Evolutionary conservation across 495 filamentous ascomycete genomes (phyloP).

Genomic region (Hypoxylon fragiforme): DNA sequence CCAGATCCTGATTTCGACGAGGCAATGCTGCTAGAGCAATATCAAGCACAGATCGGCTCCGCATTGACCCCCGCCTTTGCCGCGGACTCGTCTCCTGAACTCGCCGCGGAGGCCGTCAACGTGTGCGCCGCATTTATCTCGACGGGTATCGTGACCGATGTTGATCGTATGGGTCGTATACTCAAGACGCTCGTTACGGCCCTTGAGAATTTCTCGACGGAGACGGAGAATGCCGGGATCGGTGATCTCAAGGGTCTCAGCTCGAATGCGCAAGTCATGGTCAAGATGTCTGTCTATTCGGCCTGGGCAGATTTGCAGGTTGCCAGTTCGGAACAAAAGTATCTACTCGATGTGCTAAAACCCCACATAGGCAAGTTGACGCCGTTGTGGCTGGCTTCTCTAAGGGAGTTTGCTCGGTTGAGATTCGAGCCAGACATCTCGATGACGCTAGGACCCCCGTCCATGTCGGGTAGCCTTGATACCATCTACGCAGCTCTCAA

Average conservation of each 20-base stretch:
- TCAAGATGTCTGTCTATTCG: constrained; percentile 94
- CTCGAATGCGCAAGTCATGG: constrained; percentile 97
- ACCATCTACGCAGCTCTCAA: constrained; percentile 93
- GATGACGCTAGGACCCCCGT: constrained; percentile 73
- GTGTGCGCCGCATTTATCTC: constrained; percentile 98
- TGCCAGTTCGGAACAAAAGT: constrained; percentile 88
- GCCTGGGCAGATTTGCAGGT: constrained; percentile 99
- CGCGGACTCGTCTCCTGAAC: constrained; percentile 89
- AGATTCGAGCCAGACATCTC: constrained; percentile 97
- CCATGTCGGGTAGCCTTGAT: constrained; percentile 78
- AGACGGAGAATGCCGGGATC: constrained; percentile 82
- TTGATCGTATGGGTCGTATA: constrained; percentile 97
- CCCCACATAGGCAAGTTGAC: constrained; percentile 88
- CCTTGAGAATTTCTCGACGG: constrained; percentile 87
- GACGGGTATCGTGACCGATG: constrained; percentile 94
- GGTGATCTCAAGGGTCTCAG: constrained; percentile 92
- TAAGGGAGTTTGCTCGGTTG: constrained; percentile 90
- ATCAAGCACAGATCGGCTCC: constrained; percentile 96
- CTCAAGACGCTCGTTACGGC: constrained; percentile 89
- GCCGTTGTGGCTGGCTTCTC: constrained; percentile 88
- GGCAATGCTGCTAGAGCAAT: constrained; percentile 92
- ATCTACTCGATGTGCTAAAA: constrained; percentile 84
- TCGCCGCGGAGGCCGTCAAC: constrained; percentile 92
- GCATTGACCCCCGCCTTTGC: constrained; percentile 96
- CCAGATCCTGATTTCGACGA: constrained; percentile 97